Percentiles rank a stretch among this genome's conserved stretches.
Evolutionary conservation across 345 rosid species (phyloP).

Genomic region (Gossypium herbaceum): DNA sequence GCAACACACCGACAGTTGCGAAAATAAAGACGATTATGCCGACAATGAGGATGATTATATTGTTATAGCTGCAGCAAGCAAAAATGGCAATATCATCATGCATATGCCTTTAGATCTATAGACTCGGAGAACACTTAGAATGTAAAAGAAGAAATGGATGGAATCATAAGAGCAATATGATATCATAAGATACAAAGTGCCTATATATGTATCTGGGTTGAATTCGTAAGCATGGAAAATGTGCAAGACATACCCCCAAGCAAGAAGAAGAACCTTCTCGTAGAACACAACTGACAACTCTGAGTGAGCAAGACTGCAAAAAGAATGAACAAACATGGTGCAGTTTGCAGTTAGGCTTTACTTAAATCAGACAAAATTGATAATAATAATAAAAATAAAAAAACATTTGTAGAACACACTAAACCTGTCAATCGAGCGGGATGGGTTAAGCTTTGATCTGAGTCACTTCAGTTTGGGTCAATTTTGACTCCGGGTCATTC

Average conservation of each 20-base stretch:
- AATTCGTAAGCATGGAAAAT: neutral
- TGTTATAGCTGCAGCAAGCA: slow-evolving; percentile 60
- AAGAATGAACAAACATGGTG: slow-evolving; percentile 6
- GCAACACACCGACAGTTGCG: slow-evolving; percentile 87
- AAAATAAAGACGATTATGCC: slow-evolving; percentile 69
- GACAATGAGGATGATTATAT: slow-evolving; percentile 51
- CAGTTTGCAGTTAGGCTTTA: slow-evolving; percentile 3
- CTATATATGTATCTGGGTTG: neutral
- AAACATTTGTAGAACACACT: neutral
- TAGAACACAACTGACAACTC: slow-evolving; percentile 91
- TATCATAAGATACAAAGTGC: neutral
- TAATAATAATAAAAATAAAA: neutral
- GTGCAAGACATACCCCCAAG: slow-evolving; percentile 65
- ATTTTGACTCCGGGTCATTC: no score
- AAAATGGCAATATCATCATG: slow-evolving; percentile 6
- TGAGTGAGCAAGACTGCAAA: slow-evolving; percentile 87
- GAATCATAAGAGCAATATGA: neutral
- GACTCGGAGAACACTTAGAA: neutral
- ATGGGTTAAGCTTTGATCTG: no score
- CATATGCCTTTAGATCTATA: neutral
- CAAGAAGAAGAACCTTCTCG: slow-evolving; percentile 89
- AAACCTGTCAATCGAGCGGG: no score
- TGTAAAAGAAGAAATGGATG: slow-evolving; percentile 1
- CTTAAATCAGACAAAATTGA: neutral
- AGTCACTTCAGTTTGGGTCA: no score